phyloP scores from a whole-genome alignment of 371 early-diverging fungal genomes.

The Smittium mucronatum region DNA sequence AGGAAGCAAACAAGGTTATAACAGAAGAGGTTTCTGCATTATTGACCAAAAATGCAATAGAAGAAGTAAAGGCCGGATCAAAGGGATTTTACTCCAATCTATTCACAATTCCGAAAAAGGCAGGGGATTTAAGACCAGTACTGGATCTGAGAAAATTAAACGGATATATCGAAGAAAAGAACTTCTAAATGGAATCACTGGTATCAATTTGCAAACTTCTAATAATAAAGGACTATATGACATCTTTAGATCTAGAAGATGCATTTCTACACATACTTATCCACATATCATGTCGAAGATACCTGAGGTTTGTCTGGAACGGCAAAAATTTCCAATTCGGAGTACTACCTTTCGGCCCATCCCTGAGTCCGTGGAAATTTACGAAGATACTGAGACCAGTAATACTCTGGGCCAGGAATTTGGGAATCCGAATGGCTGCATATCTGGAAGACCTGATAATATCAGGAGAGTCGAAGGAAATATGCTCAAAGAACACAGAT shows the following conservation, averaged over 20 bases:
- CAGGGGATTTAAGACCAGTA: neutral
- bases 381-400: conserved; percentile 32
- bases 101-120: conserved; percentile 8
- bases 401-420: conserved; percentile 21
- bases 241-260: neutral
- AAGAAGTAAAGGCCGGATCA: neutral
- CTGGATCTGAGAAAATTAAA: neutral
- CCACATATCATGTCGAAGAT: neutral
- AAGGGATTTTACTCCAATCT: conserved; percentile 5
- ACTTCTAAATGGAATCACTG: conserved; percentile 20
- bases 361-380: conserved; percentile 26
- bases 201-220: conserved; percentile 26
- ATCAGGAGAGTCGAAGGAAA: conserved; percentile 10
- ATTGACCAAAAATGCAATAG: conserved; percentile 12
- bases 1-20: neutral
- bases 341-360: neutral
- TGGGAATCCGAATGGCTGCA: conserved; percentile 26
- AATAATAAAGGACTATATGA: neutral
- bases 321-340: conserved; percentile 32
- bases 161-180: conserved; percentile 22
- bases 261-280: neutral
- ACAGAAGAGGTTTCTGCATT: neutral
- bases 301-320: conserved; percentile 30
- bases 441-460: conserved; percentile 32
- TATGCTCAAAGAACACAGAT: conserved; percentile 14